Evolutionary conservation across 192 early-diverging fungal species (phyloP).

Genomic region (Umbelopsis ramanniana): DNA sequence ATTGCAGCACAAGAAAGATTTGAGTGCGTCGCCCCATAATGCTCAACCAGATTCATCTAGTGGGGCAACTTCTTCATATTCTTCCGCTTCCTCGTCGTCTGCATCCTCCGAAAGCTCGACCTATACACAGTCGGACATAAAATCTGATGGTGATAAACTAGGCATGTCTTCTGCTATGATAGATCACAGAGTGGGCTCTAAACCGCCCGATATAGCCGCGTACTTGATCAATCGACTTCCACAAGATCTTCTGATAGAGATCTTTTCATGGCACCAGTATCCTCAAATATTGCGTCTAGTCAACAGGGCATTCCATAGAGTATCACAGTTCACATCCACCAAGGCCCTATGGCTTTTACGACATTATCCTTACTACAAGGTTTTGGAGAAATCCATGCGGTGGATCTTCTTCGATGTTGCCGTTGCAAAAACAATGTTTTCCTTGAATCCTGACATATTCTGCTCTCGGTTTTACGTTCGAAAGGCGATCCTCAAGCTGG

Average conservation of each 20-base stretch:
- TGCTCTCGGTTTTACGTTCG: slow-evolving; percentile 13
- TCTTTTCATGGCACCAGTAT: background rate
- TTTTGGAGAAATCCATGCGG: slow-evolving; percentile 3
- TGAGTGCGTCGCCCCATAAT: background rate
- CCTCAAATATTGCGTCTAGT: slow-evolving; percentile 6
- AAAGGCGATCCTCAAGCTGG: slow-evolving; percentile 10
- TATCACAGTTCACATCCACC: background rate
- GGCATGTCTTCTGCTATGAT: background rate
- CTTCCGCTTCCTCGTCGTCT: slow-evolving; percentile 5
- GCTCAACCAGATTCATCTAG: background rate
- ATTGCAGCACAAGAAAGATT: background rate
- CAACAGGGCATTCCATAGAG: background rate
- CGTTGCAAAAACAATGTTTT: slow-evolving; percentile 3
- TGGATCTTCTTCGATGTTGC: slow-evolving; percentile 11
- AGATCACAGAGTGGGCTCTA: background rate
- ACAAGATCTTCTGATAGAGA: slow-evolving; percentile 13
- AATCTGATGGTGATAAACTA: background rate
- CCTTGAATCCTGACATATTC: slow-evolving; percentile 5
- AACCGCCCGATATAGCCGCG: background rate
- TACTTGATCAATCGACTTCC: background rate
- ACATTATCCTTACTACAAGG: slow-evolving; percentile 14
- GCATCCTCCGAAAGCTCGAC: background rate
- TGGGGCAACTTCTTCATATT: background rate
- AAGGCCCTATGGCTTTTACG: slow-evolving; percentile 9
- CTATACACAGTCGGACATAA: background rate